Evolutionary conservation across 192 early-diverging fungal species (phyloP), one percentile per base, ranked within the genome.

Genomic region (Coemansia sp.): DNA sequence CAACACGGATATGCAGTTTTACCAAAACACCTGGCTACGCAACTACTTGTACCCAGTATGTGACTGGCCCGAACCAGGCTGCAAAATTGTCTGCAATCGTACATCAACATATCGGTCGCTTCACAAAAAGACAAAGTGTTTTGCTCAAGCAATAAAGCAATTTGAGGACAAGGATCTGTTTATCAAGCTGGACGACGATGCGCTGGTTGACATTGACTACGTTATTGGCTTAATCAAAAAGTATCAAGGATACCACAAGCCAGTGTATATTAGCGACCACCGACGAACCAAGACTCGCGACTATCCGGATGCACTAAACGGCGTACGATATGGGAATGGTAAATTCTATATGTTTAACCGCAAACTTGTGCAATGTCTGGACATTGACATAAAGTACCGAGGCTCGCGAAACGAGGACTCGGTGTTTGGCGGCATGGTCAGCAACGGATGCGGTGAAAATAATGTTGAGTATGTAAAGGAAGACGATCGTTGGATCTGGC

Each of bases 301-400:
- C 1, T 37, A 17, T 36, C 66, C 47, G 10, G 70, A 46, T 2
- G 36, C 53, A 3, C 23, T 72, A 21, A 34, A 72, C 11, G 9
- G 18, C 7, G 75, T 72, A 1, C 31, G 42, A 21, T 78, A 78
- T 37, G 75, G 70, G 1, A 78, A 72, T 46, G 70, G 75, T 50
- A 78, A 78, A 63, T 78, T 78, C 56, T 78, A 78, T 57, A 78
- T 78, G 75, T 78, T 78, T 52, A 78, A 78, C 66, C 23, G 21
- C 6, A 28, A 60, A 25, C 56, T 78, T 26, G 56, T 64, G 8
- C 59, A 63, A 23, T 78, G 75, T 38, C 36, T 78, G 18, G 38
- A 78, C 36, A 23, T 44, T 3, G 60, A 72, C 4, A 57, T 72
- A 9, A 36, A 57, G 28, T 78, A 78, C 47, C 40, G 66, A 12